Percentiles rank a stretch among this genome's conserved stretches.
Evolutionary conservation across 352 stramenopile species (phyloP).

Genomic region (Phytopythium sindhum): DNA sequence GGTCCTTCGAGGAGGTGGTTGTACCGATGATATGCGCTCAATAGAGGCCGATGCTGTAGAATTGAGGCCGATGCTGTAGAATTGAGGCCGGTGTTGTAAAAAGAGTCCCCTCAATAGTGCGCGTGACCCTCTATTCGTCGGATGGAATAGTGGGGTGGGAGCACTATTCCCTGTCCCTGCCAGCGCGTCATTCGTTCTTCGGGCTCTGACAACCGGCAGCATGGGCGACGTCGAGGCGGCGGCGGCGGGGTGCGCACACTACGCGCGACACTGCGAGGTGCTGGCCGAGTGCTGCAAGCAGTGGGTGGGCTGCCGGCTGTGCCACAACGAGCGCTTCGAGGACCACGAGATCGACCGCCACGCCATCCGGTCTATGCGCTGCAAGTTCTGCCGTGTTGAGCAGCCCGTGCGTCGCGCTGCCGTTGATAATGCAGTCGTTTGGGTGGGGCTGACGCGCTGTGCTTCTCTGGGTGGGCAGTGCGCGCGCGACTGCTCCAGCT

Average conservation of each 20-base stretch:
- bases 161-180: too few relatives aligned
- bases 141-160: too few relatives aligned
- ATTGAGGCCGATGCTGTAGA: too few relatives aligned
- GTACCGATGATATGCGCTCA: too few relatives aligned
- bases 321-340: constrained; percentile 53
- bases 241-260: constrained; percentile 45
- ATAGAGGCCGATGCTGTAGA: too few relatives aligned
- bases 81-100: too few relatives aligned
- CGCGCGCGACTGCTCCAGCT: constrained; percentile 44
- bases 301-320: constrained; percentile 75
- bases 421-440: too few relatives aligned
- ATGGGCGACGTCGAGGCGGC: not conserved
- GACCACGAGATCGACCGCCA: constrained; percentile 78
- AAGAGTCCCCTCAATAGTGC: too few relatives aligned
- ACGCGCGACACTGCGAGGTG: constrained; percentile 61
- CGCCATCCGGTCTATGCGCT: constrained; percentile 68
- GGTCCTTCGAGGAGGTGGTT: too few relatives aligned
- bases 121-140: too few relatives aligned
- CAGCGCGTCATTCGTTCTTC: too few relatives aligned
- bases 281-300: constrained; percentile 66
- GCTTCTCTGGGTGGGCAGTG: constrained; percentile 26
- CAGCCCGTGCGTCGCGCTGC: constrained; percentile 44
- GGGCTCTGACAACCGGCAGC: too few relatives aligned
- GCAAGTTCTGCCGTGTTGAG: constrained; percentile 47
- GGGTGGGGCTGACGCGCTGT: not conserved